Evolutionary conservation across 768 basidiomycete genomes (phyloP).

Genomic region (Leccinum olivaceopallidum): DNA sequence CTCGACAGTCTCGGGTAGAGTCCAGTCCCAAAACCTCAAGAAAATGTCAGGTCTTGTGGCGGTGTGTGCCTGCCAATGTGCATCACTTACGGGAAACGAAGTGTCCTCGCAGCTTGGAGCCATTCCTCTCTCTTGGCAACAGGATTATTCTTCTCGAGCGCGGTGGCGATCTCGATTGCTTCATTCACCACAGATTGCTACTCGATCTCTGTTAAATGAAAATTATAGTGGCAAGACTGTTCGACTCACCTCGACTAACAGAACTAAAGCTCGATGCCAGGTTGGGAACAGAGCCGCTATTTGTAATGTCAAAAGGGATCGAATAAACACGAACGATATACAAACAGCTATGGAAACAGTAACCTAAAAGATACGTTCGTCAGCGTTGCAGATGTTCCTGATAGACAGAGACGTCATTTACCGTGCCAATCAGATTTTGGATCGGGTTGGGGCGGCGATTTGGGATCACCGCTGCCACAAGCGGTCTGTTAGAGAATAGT

Average conservation of each 20-base stretch:
- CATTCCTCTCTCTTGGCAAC: constrained; percentile 7
- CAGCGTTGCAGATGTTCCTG: background rate
- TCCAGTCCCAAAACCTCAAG: constrained; percentile 22
- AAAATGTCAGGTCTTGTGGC: background rate
- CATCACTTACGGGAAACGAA: constrained; percentile 22
- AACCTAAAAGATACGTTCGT: constrained; percentile 11
- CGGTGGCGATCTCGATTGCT: constrained; percentile 16
- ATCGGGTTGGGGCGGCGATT: constrained; percentile 6
- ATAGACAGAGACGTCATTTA: background rate
- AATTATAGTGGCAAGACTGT: background rate
- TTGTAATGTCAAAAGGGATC: constrained; percentile 2
- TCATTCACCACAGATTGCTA: constrained; percentile 21
- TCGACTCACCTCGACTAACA: constrained; percentile 15
- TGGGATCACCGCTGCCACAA: constrained; percentile 19
- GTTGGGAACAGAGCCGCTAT: constrained; percentile 23
- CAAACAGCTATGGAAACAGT: constrained; percentile 23
- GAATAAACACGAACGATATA: background rate
- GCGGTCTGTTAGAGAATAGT: background rate
- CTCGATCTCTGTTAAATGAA: background rate
- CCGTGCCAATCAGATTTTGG: constrained; percentile 9
- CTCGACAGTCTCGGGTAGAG: background rate
- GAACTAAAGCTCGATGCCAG: constrained; percentile 17
- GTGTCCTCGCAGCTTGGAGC: constrained; percentile 11
- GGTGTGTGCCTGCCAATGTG: background rate
- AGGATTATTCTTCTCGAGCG: background rate